These are phyloP conservation scores for Melampsora americana DNA, from an alignment of 1,284 basidiomycete species.

Conservation along the genomic window DNA sequence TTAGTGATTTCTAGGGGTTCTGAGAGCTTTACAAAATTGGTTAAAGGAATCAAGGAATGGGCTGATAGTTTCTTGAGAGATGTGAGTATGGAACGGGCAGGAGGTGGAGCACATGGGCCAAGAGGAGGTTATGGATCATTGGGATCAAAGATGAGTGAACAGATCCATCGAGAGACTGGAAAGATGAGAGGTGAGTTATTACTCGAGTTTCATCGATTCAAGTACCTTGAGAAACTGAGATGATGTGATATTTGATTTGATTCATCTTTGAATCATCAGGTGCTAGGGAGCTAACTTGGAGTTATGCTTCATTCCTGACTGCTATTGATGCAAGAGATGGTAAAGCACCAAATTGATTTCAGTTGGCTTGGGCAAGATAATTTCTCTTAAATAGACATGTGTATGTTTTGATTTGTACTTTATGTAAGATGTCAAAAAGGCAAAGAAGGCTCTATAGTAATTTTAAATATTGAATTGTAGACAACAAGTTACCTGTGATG, in stretches of 20 bases:
- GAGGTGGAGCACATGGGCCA: slow-evolving; percentile 23
- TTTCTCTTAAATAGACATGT: too few species aligned
- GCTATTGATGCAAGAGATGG: slow-evolving; percentile 43
- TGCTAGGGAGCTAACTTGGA: slow-evolving; percentile 42
- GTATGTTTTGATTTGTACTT: too few species aligned
- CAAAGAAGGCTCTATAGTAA: too few species aligned
- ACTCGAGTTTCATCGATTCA: not conserved
- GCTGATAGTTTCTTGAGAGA: slow-evolving; percentile 42
- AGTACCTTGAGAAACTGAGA: not conserved
- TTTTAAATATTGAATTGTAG: too few species aligned
- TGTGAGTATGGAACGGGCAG: slow-evolving; percentile 35
- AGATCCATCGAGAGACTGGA: slow-evolving; percentile 45
- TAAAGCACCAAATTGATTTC: slow-evolving; percentile 13
- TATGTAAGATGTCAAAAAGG: too few species aligned
- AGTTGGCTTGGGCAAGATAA: too few species aligned
- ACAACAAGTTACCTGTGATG: too few species aligned
- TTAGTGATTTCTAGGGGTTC: slow-evolving; percentile 27
- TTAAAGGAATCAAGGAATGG: slow-evolving; percentile 44
- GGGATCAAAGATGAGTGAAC: slow-evolving; percentile 45
- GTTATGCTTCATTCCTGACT: slow-evolving; percentile 36
- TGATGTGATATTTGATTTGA: not conserved
- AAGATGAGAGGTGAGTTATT: slow-evolving; percentile 43
- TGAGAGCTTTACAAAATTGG: slow-evolving; percentile 21
- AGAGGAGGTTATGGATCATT: not conserved
- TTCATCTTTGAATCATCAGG: slow-evolving; percentile 5